Evolutionary conservation across 768 basidiomycete species (phyloP), one percentile per base, ranked within the genome.

Genomic region (Amanita inopinata): DNA sequence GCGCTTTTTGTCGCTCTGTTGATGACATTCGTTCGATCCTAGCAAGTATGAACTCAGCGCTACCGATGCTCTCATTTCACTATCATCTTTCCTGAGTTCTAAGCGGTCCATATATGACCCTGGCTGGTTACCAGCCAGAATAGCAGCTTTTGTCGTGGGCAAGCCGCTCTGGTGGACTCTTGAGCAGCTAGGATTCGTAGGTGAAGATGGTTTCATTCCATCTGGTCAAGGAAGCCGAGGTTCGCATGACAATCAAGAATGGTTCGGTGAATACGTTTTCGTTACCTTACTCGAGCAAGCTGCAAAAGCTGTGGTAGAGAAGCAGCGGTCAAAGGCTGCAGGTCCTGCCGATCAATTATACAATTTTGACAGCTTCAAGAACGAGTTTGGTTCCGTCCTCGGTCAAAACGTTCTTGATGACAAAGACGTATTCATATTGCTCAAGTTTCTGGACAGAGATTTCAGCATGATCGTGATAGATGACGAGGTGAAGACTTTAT

Each of bases 151-250:
- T 44, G 64, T 90, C 5, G 69, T 91, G 5, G 85, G 80, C 5
- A 78, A 76, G 52, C 88, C 89, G 2, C 63, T 92, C 1, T 88
- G 82, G 83, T 92, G 89, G 89, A 79, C 82, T 2, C 70, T 92
- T 44, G 78, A 83, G 48, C 85, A 86, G 49, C 64, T 81, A n/a
- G 81, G 77, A 18, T 61, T 91, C 3, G 74, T 84, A 5, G 75
- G 74, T 2, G 82, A 85, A 35, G 81, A 83, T 18, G 63, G 70
- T 10, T 40, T 71, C 2, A 25, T 66, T 8, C 28, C 34, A 5
- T 19, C 43, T 27, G 50, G 59, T 11, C 48, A 57, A 18, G 49
- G 53, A 4, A 53, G 51, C 12, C 41, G 52, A 2, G 48, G 50
- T 23, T 52, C 56, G 12, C 51, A 61, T 22, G 63, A 63, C 38